phyloP scores from a whole-genome alignment of 1,139 yeast species.

The Protomyces pachydermus region DNA sequence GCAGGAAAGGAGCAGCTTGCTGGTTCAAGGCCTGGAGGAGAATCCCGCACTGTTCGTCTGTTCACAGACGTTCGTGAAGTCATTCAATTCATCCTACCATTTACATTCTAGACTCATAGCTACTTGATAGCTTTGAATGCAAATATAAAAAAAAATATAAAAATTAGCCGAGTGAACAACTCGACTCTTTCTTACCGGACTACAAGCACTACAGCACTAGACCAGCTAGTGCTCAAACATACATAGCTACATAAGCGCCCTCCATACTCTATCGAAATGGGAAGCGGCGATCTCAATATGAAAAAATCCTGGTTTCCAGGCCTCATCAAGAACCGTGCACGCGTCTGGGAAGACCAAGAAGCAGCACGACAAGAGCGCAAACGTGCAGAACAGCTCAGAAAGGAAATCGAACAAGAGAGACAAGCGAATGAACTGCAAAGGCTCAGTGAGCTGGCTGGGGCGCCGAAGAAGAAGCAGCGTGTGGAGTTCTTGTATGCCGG shows the following conservation, averaged over 20 bases:
- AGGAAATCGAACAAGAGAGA: conserved; percentile 60
- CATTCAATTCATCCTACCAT: too few species aligned
- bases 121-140: too few species aligned
- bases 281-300: conserved; percentile 32
- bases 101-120: too few species aligned
- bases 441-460: conserved; percentile 50
- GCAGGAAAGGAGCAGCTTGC: too few species aligned
- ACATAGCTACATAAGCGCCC: neutral
- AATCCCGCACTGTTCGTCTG: too few species aligned
- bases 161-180: too few species aligned
- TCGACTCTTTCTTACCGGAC: too few species aligned
- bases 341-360: conserved; percentile 81
- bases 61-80: too few species aligned
- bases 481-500: conserved; percentile 86
- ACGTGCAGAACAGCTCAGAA: conserved; percentile 58
- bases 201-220: too few species aligned
- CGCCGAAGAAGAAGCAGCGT: conserved; percentile 47
- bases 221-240: neutral
- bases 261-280: conserved; percentile 26
- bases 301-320: conserved; percentile 32
- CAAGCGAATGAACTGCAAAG: conserved; percentile 57
- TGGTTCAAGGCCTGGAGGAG: too few species aligned
- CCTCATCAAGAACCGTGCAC: conserved; percentile 77
- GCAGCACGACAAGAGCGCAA: conserved; percentile 67
- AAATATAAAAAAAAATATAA: too few species aligned